Conservation (phyloP, 768 basidiomycete species). For the Termitomyces titanicus region DNA sequence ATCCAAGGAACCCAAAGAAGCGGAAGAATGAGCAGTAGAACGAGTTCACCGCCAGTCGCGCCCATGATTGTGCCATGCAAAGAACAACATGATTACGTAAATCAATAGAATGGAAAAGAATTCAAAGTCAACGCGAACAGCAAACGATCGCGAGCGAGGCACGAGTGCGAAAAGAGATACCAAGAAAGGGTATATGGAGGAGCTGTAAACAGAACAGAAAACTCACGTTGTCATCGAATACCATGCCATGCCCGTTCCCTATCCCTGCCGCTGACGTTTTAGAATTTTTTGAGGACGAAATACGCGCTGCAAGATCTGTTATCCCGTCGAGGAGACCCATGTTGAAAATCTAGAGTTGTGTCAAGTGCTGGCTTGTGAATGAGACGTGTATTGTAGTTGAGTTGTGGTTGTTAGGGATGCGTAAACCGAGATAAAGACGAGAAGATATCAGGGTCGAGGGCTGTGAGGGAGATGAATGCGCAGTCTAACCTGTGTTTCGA, state of each 20-base stretch:
- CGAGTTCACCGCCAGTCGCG: constrained; percentile 41
- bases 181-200: not conserved
- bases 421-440: not conserved
- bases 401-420: not conserved
- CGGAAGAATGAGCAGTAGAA: constrained; percentile 66
- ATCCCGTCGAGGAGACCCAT: constrained; percentile 61
- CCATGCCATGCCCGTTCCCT: constrained; percentile 55
- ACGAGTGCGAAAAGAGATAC: constrained; percentile 2
- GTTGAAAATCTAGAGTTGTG: not conserved
- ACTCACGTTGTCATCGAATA: constrained; percentile 74
- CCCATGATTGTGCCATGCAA: constrained; percentile 35
- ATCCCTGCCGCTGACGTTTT: constrained; percentile 51
- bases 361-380: not conserved
- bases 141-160: not conserved
- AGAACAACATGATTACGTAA: constrained; percentile 50
- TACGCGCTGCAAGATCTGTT: constrained; percentile 42
- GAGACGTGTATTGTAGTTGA: not conserved
- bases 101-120: constrained; percentile 3
- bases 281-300: constrained; percentile 41
- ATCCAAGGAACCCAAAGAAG: constrained; percentile 63
- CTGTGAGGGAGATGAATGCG: not conserved
- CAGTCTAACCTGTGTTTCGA: not conserved
- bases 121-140: not conserved
- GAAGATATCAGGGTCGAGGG: not conserved
- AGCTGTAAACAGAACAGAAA: constrained; percentile 1